Conservation (phyloP, 805 yeast species). For the Candida maesae region DNA sequence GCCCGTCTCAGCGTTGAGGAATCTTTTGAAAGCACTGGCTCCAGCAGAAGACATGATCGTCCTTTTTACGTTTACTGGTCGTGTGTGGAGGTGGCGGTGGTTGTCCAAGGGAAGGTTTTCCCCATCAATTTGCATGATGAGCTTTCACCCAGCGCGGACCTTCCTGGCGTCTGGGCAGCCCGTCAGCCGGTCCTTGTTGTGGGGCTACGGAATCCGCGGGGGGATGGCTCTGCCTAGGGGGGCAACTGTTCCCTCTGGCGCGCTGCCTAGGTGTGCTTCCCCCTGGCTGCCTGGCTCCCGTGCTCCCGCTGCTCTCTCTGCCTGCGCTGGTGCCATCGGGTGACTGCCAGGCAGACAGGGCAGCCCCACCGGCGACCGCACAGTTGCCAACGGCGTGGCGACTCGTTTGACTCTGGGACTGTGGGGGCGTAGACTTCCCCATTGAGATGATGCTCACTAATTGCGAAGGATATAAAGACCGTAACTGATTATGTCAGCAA, state of each 20-base stretch:
- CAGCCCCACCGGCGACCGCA: no score
- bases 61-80: neutral
- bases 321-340: no score
- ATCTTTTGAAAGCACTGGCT: constrained; percentile 61
- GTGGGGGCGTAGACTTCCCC: constrained; percentile 15
- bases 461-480: neutral
- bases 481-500: neutral
- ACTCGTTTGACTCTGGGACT: no score
- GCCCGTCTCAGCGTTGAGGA: constrained; percentile 84
- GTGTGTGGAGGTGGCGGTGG: neutral
- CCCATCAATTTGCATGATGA: neutral
- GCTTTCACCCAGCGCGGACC: neutral
- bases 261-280: no score
- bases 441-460: neutral
- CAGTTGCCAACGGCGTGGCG: no score
- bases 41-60: constrained; percentile 12
- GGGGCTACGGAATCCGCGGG: neutral
- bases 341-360: no score
- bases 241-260: no score
- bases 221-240: neutral
- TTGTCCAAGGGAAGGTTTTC: neutral
- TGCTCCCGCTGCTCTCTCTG: neutral
- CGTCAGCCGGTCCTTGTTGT: neutral
- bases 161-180: no score
- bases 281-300: no score